phyloP scores from a whole-genome alignment of 257 asterid species.

The Ilex aquifolium region DNA sequence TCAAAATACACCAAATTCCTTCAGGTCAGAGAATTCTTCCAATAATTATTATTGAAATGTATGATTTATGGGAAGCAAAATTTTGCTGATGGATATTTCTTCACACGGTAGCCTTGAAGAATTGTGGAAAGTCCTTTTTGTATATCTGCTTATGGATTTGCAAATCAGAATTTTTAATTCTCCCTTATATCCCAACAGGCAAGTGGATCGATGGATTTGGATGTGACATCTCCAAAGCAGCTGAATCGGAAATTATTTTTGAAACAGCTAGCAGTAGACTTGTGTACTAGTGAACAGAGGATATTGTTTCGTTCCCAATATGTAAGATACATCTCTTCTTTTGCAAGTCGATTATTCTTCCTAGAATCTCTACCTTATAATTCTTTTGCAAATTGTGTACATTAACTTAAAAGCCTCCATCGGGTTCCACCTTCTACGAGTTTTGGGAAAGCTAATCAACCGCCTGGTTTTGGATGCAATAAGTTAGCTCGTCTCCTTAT shows the following conservation, averaged over 20 bases:
- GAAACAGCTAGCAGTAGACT: conserved; percentile 88
- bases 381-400: background rate
- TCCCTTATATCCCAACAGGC: conserved; percentile 31
- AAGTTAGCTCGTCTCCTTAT: background rate
- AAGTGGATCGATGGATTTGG: conserved; percentile 89
- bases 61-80: background rate
- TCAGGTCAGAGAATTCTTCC: conserved; percentile 41
- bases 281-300: conserved; percentile 76
- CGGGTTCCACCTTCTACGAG: background rate
- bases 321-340: conserved; percentile 33
- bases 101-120: background rate
- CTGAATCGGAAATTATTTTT: conserved; percentile 75
- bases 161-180: background rate
- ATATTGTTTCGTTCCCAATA: conserved; percentile 89
- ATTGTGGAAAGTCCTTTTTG: background rate
- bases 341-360: background rate
- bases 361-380: background rate
- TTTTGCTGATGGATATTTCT: background rate
- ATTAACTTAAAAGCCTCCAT: background rate
- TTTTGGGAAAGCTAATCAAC: background rate
- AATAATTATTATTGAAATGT: background rate
- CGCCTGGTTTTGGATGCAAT: background rate
- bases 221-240: conserved; percentile 82
- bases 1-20: conserved; percentile 86
- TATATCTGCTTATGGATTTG: background rate